Percentiles rank a stretch among this genome's conserved stretches.
These are phyloP conservation scores for Lentinula boryana DNA, from an alignment of 768 basidiomycete species.

Conservation along the genomic window DNA sequence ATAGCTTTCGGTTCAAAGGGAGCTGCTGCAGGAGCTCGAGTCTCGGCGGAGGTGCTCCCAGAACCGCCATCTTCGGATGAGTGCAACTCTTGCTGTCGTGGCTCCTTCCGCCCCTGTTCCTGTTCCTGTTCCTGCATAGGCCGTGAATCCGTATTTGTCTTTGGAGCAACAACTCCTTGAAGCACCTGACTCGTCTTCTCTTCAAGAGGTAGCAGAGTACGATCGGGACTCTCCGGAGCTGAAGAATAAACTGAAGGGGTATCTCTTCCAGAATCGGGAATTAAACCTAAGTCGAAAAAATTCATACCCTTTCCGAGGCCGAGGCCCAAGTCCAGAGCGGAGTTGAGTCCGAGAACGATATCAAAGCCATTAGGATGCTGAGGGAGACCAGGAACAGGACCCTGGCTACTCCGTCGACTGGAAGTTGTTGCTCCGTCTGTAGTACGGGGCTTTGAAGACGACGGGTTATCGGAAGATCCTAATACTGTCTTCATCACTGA, in stretches of 20 bases:
- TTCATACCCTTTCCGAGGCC: conserved; percentile 3
- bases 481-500: conserved; percentile 3
- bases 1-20: conserved; percentile 4
- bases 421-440: background rate
- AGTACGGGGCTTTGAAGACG: background rate
- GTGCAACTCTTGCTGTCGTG: background rate
- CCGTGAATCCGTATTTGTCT: no score
- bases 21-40: background rate
- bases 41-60: background rate
- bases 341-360: conserved; percentile 3
- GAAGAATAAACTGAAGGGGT: conserved; percentile 6
- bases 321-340: conserved; percentile 4
- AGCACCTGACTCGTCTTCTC: no score
- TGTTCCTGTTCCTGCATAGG: background rate
- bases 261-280: conserved; percentile 1
- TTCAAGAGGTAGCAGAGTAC: background rate
- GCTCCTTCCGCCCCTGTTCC: background rate
- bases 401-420: background rate
- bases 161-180: background rate
- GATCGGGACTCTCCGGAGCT: conserved; percentile 1
- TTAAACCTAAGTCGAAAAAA: conserved; percentile 2
- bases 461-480: background rate
- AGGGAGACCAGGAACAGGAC: conserved; percentile 4
- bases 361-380: conserved; percentile 2
- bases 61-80: background rate